These are phyloP conservation scores for Tuctoria greenei DNA, from an alignment of 176 grass and related monocot species.

Conservation along the genomic window DNA sequence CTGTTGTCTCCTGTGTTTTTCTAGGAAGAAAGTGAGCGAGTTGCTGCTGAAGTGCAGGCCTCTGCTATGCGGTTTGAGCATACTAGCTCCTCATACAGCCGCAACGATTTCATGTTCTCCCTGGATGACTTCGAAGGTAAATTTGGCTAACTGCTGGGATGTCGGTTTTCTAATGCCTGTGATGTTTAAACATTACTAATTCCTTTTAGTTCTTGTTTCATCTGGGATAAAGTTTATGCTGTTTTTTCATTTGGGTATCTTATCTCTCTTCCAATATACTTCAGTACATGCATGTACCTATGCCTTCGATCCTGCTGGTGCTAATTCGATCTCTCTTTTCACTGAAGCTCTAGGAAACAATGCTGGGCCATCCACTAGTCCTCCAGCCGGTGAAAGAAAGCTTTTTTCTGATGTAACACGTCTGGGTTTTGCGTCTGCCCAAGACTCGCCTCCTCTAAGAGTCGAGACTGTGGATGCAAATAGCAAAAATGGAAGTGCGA, in stretches of 20 bases:
- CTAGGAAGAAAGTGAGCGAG: conserved; percentile 75
- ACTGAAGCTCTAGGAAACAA: conserved; percentile 69
- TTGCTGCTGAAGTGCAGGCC: conserved; percentile 47
- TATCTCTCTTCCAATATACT: neutral
- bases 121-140: conserved; percentile 98
- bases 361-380: conserved; percentile 58
- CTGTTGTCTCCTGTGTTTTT: conserved; percentile 24
- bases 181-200: neutral
- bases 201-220: neutral
- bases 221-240: conserved; percentile 6
- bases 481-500: conserved; percentile 34
- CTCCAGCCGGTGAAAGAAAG: conserved; percentile 67
- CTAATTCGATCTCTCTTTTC: conserved; percentile 24
- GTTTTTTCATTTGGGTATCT: conserved; percentile 1
- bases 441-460: conserved; percentile 89
- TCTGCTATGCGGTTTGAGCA: conserved; percentile 55
- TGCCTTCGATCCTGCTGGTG: neutral
- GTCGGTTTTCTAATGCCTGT: neutral
- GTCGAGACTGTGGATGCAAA: conserved; percentile 35
- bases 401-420: conserved; percentile 89
- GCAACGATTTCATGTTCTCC: conserved; percentile 70
- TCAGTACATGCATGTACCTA: neutral
- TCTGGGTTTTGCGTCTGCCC: conserved; percentile 83
- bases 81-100: conserved; percentile 43
- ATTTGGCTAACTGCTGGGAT: neutral